phyloP scores from a whole-genome alignment of 345 rosid genomes.

The Pseudoturritis turrita region DNA sequence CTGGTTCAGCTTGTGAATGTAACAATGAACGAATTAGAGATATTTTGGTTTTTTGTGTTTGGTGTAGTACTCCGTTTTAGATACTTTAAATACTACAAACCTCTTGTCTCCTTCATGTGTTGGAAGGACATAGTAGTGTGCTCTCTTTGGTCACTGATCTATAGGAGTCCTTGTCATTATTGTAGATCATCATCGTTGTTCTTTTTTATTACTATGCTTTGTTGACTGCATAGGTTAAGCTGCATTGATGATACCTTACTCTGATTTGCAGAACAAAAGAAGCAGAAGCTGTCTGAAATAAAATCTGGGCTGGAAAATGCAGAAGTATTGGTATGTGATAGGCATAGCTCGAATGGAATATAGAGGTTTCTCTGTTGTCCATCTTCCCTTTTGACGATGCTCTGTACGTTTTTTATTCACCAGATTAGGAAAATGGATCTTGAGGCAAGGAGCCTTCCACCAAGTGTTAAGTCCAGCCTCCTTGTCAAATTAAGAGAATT shows the following conservation, averaged over 20 bases:
- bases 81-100: background rate
- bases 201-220: background rate
- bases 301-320: conserved; percentile 67
- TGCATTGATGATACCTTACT: background rate
- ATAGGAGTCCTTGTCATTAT: background rate
- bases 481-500: conserved; percentile 79
- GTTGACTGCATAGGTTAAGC: background rate
- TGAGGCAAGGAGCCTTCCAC: conserved; percentile 78
- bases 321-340: conserved; percentile 56
- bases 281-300: conserved; percentile 73
- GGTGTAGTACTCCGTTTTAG: background rate
- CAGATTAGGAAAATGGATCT: conserved; percentile 87
- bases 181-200: background rate
- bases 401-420: background rate
- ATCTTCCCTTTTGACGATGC: background rate
- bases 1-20: background rate
- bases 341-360: background rate
- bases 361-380: background rate
- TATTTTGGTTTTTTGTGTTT: background rate
- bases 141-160: background rate
- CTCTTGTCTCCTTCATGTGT: background rate
- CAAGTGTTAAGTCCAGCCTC: conserved; percentile 60
- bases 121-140: background rate
- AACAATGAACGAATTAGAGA: background rate
- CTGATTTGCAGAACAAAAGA: conserved; percentile 65